These are phyloP conservation scores for Cryptosporidium sp. DNA, from an alignment of 169 alveolate species.

Conservation along the genomic window DNA sequence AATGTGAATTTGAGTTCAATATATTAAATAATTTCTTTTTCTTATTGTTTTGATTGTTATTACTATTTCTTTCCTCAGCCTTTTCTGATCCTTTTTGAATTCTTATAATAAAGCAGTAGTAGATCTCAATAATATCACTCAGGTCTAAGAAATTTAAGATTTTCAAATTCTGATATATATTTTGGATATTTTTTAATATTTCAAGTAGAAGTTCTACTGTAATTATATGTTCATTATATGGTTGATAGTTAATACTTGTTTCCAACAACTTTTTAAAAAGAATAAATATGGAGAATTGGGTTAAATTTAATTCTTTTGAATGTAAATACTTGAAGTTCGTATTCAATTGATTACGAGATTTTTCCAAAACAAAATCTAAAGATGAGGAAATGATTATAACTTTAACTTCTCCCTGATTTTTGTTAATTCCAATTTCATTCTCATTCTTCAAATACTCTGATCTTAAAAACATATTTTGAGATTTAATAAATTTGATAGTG, in stretches of 20 bases:
- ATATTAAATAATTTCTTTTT: constrained; percentile 6
- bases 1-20: neutral
- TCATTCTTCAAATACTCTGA: neutral
- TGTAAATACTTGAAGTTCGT: neutral
- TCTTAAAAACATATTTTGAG: constrained; percentile 3
- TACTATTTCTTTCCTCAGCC: neutral
- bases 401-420: neutral
- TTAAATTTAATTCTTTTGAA: neutral
- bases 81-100: neutral
- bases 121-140: constrained; percentile 21
- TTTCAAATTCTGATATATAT: neutral
- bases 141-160: neutral
- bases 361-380: neutral
- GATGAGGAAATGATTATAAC: neutral
- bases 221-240: neutral
- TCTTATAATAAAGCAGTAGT: neutral
- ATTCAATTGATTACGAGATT: neutral
- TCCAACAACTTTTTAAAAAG: constrained; percentile 4
- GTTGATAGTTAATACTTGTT: neutral
- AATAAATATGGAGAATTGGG: neutral
- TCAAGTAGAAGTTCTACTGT: constrained; percentile 19
- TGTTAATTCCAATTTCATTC: neutral
- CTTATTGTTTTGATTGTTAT: neutral
- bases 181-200: neutral
- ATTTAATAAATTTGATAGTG: neutral